A percentile compares a stretch with the other conserved stretches of the same genome.
Evolutionary conservation across 441 rosid genomes (phyloP).

Genomic region (Erodium trifolium): DNA sequence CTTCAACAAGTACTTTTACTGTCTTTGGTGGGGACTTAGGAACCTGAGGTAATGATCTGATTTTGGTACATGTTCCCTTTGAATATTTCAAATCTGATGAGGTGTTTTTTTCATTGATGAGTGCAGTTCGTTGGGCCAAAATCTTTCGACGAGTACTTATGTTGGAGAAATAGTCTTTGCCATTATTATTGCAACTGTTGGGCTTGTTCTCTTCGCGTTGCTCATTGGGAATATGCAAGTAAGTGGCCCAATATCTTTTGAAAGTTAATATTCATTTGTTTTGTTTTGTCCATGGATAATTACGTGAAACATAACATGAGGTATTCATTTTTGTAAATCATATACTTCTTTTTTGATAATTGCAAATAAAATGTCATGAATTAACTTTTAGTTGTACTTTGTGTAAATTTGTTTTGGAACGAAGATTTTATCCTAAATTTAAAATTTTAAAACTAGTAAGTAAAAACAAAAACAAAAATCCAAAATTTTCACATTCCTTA

Average conservation of each 20-base stretch:
- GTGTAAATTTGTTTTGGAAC: too few relatives aligned
- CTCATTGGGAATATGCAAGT: conserved; percentile 93
- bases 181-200: conserved; percentile 57
- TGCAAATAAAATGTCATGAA: neutral
- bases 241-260: conserved; percentile 11
- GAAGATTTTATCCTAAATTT: too few relatives aligned
- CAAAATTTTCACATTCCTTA: too few relatives aligned
- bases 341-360: too few relatives aligned
- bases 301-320: too few relatives aligned
- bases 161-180: conserved; percentile 66
- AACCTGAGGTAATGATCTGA: conserved; percentile 56
- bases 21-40: conserved; percentile 94
- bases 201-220: conserved; percentile 75
- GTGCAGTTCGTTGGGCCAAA: conserved; percentile 72
- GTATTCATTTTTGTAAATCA: too few relatives aligned
- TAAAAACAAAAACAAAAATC: too few relatives aligned
- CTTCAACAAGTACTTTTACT: conserved; percentile 74
- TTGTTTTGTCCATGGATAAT: neutral
- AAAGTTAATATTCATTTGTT: too few relatives aligned
- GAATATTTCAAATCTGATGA: too few relatives aligned
- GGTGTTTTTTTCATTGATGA: neutral
- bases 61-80: too few relatives aligned
- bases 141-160: conserved; percentile 55
- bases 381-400: too few relatives aligned
- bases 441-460: too few relatives aligned